Conservation (phyloP, 1,284 basidiomycete species). For the Fomitopsis palustris region DNA sequence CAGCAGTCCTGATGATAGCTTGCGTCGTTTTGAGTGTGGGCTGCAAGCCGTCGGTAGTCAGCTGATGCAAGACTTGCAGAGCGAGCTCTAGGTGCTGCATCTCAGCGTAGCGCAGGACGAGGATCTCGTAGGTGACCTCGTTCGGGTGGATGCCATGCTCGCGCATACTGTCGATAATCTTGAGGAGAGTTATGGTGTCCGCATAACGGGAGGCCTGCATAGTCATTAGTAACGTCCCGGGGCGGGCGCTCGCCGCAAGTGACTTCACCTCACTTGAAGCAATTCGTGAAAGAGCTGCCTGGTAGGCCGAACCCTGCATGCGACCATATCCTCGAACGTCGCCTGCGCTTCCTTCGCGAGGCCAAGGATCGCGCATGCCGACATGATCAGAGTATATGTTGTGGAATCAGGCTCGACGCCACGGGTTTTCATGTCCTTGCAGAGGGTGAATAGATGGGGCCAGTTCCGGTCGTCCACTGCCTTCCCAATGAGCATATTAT, state of each 20-base stretch:
- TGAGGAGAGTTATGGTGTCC: conserved; percentile 24
- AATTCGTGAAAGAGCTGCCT: conserved; percentile 61
- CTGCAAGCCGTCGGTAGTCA: conserved; percentile 42
- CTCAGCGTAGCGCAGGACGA: conserved; percentile 46
- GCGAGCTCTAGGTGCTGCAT: conserved; percentile 60
- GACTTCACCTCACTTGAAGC: conserved; percentile 45
- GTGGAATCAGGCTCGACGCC: conserved; percentile 45
- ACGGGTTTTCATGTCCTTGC: conserved; percentile 52
- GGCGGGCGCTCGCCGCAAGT: background rate
- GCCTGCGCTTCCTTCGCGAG: conserved; percentile 57
- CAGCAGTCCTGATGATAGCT: conserved; percentile 45
- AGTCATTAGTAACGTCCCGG: background rate
- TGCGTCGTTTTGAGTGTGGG: conserved; percentile 49
- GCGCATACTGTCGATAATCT: conserved; percentile 44
- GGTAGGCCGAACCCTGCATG: conserved; percentile 53
- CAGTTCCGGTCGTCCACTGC: conserved; percentile 10
- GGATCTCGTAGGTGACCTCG: conserved; percentile 46
- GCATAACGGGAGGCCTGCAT: conserved; percentile 19
- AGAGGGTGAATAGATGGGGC: conserved; percentile 16
- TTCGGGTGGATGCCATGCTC: conserved; percentile 44
- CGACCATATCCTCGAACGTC: conserved; percentile 69
- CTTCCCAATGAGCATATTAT: conserved; percentile 15
- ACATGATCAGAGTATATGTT: conserved; percentile 56
- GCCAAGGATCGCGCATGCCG: conserved; percentile 39
- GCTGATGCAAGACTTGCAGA: conserved; percentile 50